Conservation (phyloP, 2,329 filamentous ascomycete species). For the Curvularia sp. region DNA sequence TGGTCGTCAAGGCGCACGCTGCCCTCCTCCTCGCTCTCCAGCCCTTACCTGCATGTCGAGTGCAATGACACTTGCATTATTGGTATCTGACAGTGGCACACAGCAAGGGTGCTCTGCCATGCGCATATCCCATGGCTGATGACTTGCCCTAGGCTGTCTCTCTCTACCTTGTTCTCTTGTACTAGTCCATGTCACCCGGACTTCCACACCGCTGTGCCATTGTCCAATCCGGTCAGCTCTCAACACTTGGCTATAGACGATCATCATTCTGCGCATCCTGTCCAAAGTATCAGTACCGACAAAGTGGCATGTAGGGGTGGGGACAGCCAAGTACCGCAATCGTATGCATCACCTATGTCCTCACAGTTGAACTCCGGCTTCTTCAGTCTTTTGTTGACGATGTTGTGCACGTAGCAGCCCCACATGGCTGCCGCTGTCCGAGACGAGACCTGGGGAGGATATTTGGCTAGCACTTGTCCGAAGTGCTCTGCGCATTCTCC, state of each 20-base stretch:
- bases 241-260: not conserved
- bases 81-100: slow-evolving; percentile 6
- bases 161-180: slow-evolving; percentile 18
- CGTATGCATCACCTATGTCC: slow-evolving; percentile 70
- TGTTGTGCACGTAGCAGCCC: slow-evolving; percentile 71
- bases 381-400: slow-evolving; percentile 67
- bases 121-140: slow-evolving; percentile 12
- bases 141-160: slow-evolving; percentile 16
- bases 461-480: slow-evolving; percentile 65
- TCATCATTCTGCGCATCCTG: slow-evolving; percentile 4
- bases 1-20: slow-evolving; percentile 10
- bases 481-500: slow-evolving; percentile 72
- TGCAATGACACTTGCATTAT: slow-evolving; percentile 15
- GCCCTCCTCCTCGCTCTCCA: slow-evolving; percentile 4
- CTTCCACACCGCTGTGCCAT: slow-evolving; percentile 29
- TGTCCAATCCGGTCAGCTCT: slow-evolving; percentile 43
- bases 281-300: not conserved
- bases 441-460: slow-evolving; percentile 69
- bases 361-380: slow-evolving; percentile 69
- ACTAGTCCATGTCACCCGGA: slow-evolving; percentile 14
- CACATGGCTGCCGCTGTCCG: slow-evolving; percentile 68
- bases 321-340: slow-evolving; percentile 55
- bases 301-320: no score
- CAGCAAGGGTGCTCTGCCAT: slow-evolving; percentile 10
- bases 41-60: slow-evolving; percentile 12